phyloP scores from a whole-genome alignment of 1,139 yeast species.

The Geotrichum siamense region DNA sequence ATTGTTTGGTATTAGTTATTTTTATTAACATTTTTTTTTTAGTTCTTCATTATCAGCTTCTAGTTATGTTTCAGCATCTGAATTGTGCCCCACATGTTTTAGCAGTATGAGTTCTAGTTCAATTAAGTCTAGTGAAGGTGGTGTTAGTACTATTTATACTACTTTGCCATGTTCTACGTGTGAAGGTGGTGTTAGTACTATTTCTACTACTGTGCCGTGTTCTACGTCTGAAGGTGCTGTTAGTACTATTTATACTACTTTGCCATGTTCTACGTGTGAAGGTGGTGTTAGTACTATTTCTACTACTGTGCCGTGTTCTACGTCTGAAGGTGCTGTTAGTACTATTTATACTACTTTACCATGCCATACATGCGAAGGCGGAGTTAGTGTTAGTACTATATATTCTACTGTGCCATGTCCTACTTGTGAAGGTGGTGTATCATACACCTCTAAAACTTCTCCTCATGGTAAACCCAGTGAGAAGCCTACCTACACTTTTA shows the following conservation, averaged over 20 bases:
- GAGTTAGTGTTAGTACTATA: not conserved
- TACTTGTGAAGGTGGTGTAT: not conserved
- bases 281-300: not conserved
- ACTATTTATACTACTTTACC: not conserved
- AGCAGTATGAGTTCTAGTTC: not conserved
- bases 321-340: no score
- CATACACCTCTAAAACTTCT: constrained; percentile 1
- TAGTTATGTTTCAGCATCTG: not conserved
- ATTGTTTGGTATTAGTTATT: not conserved
- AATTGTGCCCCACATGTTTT: not conserved
- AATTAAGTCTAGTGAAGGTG: not conserved
- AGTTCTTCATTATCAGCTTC: not conserved
- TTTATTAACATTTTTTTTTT: not conserved
- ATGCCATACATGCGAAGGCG: not conserved
- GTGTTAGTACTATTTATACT: not conserved
- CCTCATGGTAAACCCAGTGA: no score
- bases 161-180: not conserved
- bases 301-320: not conserved
- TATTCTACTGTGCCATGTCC: constrained; percentile 1
- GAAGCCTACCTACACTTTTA: constrained; percentile 10
- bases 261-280: not conserved
- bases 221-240: constrained; percentile 4
- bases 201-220: not conserved
- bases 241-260: not conserved
- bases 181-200: not conserved